Percentiles rank a stretch among this genome's conserved stretches.
Conservation (phyloP, 2,329 filamentous ascomycete species). For the Curvularia hawaiiensis region DNA sequence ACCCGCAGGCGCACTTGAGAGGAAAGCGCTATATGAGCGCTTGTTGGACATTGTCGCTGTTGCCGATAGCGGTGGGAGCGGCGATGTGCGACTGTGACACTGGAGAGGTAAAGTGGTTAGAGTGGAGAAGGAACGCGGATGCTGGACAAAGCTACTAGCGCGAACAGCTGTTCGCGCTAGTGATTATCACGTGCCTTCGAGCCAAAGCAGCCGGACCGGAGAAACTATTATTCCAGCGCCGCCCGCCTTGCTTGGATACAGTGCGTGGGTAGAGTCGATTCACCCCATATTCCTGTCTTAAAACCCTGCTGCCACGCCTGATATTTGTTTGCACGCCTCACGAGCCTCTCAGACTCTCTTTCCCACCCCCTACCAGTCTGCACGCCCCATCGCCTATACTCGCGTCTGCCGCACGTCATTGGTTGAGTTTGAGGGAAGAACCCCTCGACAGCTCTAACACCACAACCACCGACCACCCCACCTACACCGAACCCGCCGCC, state of each 20-base stretch:
- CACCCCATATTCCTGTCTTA: constrained; percentile 27
- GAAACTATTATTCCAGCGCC: constrained; percentile 10
- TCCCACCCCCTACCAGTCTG: constrained; percentile 5
- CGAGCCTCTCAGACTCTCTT: constrained; percentile 9
- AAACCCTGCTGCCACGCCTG: constrained; percentile 25
- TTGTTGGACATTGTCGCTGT: constrained; percentile 25
- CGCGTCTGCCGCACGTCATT: constrained; percentile 43
- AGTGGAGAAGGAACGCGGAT: constrained; percentile 15
- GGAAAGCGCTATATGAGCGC: constrained; percentile 25
- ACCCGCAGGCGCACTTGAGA: constrained; percentile 16
- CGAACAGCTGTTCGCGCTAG: constrained; percentile 17
- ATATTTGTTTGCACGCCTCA: constrained; percentile 20
- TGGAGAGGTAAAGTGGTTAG: constrained; percentile 10
- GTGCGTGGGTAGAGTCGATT: constrained; percentile 26
- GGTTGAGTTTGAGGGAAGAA: constrained; percentile 45
- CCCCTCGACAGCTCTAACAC: constrained; percentile 41
- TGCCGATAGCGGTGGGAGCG: constrained; percentile 7
- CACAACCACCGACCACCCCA: constrained; percentile 37
- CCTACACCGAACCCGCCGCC: constrained; percentile 24
- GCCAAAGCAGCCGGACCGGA: constrained; percentile 6
- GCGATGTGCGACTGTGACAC: constrained; percentile 17
- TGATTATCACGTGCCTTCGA: not conserved
- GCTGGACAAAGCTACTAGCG: constrained; percentile 14
- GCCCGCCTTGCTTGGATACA: constrained; percentile 14
- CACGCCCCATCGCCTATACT: constrained; percentile 12